Percentiles rank a stretch among this genome's conserved stretches.
phyloP scores from a whole-genome alignment of 768 basidiomycete genomes.

The Daedaleopsis nitida region DNA sequence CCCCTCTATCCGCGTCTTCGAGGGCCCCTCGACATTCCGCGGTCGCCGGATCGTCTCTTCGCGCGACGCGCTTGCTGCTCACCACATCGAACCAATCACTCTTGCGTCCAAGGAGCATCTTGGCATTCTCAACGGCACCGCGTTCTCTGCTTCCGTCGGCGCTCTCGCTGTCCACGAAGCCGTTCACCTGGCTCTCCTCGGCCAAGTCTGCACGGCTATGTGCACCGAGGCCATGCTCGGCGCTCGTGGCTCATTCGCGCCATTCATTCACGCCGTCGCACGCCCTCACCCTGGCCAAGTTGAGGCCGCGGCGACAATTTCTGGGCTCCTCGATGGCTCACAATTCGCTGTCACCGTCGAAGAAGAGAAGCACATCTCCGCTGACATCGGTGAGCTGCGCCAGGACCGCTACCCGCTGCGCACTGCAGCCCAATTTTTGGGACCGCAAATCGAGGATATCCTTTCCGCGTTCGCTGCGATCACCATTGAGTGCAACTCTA shows the following conservation, averaged over 20 bases:
- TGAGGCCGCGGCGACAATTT: slow-evolving; percentile 70
- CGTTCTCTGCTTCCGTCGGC: slow-evolving; percentile 80
- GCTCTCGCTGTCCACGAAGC: slow-evolving; percentile 74
- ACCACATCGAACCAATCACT: slow-evolving; percentile 63
- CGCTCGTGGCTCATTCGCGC: slow-evolving; percentile 68
- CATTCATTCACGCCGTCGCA: slow-evolving; percentile 74
- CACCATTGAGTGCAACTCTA: slow-evolving; percentile 80
- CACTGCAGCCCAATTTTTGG: slow-evolving; percentile 82
- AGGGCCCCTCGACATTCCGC: slow-evolving; percentile 50
- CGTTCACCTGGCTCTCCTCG: slow-evolving; percentile 62
- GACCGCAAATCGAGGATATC: slow-evolving; percentile 83
- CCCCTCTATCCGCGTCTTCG: slow-evolving; percentile 73
- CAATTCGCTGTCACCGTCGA: slow-evolving; percentile 66
- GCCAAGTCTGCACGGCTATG: slow-evolving; percentile 80
- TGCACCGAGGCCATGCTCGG: slow-evolving; percentile 83
- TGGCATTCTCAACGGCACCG: slow-evolving; percentile 83
- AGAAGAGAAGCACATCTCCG: slow-evolving; percentile 68
- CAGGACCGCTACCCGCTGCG: slow-evolving; percentile 81
- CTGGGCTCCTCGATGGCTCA: slow-evolving; percentile 68
- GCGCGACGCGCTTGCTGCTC: slow-evolving; percentile 55
- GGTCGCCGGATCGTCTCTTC: slow-evolving; percentile 56
- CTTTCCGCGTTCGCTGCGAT: slow-evolving; percentile 63
- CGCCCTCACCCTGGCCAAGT: slow-evolving; percentile 89
- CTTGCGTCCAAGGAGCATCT: slow-evolving; percentile 79
- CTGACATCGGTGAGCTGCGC: slow-evolving; percentile 72